Evolutionary conservation across 495 filamentous ascomycete species (phyloP).

Genomic region (Penicillium chermesinum): DNA sequence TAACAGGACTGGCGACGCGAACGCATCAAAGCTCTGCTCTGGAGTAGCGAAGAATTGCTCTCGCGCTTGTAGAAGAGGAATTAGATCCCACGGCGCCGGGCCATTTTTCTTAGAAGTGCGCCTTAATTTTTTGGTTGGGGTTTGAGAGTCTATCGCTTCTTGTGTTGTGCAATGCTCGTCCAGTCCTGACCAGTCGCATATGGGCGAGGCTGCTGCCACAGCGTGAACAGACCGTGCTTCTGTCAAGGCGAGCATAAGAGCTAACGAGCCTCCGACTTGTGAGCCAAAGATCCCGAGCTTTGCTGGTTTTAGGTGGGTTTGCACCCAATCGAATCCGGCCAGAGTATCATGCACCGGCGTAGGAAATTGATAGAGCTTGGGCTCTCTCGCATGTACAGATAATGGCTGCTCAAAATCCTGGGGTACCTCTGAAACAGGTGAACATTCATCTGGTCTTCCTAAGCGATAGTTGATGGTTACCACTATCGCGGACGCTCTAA

Average conservation of each 20-base stretch:
- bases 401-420: not conserved
- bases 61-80: slow-evolving; percentile 36
- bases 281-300: slow-evolving; percentile 47
- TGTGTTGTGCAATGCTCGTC: slow-evolving; percentile 32
- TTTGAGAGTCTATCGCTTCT: not conserved
- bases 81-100: slow-evolving; percentile 27
- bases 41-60: slow-evolving; percentile 40
- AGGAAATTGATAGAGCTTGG: slow-evolving; percentile 27
- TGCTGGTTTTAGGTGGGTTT: slow-evolving; percentile 22
- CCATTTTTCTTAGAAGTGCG: slow-evolving; percentile 4
- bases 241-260: slow-evolving; percentile 55
- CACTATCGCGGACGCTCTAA: slow-evolving; percentile 27
- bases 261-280: slow-evolving; percentile 51
- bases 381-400: not conserved
- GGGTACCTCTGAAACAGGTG: not conserved
- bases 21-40: slow-evolving; percentile 52
- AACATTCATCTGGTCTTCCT: slow-evolving; percentile 40
- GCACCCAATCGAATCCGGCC: slow-evolving; percentile 37
- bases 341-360: slow-evolving; percentile 42
- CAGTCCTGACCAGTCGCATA: slow-evolving; percentile 40
- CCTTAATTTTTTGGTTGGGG: slow-evolving; percentile 5
- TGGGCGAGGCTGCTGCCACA: slow-evolving; percentile 30
- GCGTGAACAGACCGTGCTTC: slow-evolving; percentile 43
- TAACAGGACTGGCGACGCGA: slow-evolving; percentile 56
- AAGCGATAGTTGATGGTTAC: slow-evolving; percentile 42